Evolutionary conservation across 2,329 filamentous ascomycete species (phyloP).

Genomic region (Thermoascus crustaceus): DNA sequence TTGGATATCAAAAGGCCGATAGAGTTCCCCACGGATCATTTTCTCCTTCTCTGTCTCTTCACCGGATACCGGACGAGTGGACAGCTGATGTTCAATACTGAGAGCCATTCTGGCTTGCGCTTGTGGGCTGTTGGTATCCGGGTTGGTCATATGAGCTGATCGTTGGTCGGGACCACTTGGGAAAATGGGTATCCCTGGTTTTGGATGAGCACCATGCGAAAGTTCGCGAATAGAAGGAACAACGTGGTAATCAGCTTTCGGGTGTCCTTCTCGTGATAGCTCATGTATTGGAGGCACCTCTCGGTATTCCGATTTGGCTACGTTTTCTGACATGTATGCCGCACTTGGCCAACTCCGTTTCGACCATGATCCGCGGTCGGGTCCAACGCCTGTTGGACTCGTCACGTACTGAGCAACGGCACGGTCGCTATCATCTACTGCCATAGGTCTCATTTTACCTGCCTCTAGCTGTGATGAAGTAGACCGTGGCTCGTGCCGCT

Average conservation of each 20-base stretch:
- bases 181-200: constrained; percentile 29
- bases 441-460: constrained; percentile 39
- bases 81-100: constrained; percentile 34
- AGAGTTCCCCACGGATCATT: constrained; percentile 76
- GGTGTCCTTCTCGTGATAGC: constrained; percentile 27
- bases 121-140: constrained; percentile 35
- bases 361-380: constrained; percentile 31
- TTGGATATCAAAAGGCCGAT: constrained; percentile 68
- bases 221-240: constrained; percentile 35
- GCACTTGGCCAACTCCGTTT: constrained; percentile 32
- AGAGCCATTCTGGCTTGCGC: constrained; percentile 38
- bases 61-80: constrained; percentile 32
- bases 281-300: constrained; percentile 35
- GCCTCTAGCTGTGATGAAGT: constrained; percentile 31
- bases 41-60: constrained; percentile 71
- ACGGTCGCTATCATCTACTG: constrained; percentile 39
- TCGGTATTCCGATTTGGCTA: constrained; percentile 32
- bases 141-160: constrained; percentile 22
- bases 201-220: constrained; percentile 27
- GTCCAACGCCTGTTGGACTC: constrained; percentile 29
- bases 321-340: constrained; percentile 29
- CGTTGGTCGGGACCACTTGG: constrained; percentile 31
- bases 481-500: constrained; percentile 32
- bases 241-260: constrained; percentile 33
- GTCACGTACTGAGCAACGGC: constrained; percentile 29